These are phyloP conservation scores for Blastocystis sp. DNA, from an alignment of 352 stramenopile genomes.

Conservation along the genomic window DNA sequence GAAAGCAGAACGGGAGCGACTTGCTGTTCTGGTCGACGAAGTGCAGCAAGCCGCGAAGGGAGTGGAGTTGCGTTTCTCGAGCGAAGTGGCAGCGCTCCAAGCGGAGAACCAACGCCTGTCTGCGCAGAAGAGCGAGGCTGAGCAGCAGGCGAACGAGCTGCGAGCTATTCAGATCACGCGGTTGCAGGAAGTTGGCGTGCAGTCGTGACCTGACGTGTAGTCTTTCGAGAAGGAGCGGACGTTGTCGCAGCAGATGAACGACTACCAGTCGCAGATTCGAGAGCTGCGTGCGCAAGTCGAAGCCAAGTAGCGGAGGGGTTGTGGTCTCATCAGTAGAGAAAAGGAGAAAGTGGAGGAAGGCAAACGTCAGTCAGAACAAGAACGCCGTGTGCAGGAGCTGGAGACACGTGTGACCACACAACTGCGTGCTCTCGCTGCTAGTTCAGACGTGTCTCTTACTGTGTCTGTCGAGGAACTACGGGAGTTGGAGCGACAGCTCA, in stretches of 20 bases:
- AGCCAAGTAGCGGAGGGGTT: not conserved
- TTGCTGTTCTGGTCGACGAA: not conserved
- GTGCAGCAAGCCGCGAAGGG: conserved; percentile 12
- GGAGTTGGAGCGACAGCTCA: not conserved
- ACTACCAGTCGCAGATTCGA: not conserved
- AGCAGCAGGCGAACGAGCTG: not conserved
- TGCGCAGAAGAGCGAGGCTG: not conserved
- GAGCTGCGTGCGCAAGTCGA: not conserved
- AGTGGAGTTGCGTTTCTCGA: not conserved
- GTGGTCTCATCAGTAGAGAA: not conserved
- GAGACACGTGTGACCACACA: conserved; percentile 6
- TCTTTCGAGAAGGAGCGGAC: conserved; percentile 23
- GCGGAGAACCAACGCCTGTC: not conserved
- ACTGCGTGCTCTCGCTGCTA: not conserved
- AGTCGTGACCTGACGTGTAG: not conserved
- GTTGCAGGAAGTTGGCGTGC: not conserved
- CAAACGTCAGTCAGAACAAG: not conserved
- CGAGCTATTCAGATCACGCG: not conserved
- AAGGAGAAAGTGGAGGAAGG: not conserved
- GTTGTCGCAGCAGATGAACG: conserved; percentile 13
- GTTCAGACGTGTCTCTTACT: not conserved
- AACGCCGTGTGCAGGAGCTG: not conserved
- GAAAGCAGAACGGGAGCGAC: not conserved
- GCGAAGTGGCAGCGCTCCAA: not conserved
- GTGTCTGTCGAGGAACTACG: conserved; percentile 35